Conservation (phyloP, 305 asterid genomes). For the Rubia tinctorum region DNA sequence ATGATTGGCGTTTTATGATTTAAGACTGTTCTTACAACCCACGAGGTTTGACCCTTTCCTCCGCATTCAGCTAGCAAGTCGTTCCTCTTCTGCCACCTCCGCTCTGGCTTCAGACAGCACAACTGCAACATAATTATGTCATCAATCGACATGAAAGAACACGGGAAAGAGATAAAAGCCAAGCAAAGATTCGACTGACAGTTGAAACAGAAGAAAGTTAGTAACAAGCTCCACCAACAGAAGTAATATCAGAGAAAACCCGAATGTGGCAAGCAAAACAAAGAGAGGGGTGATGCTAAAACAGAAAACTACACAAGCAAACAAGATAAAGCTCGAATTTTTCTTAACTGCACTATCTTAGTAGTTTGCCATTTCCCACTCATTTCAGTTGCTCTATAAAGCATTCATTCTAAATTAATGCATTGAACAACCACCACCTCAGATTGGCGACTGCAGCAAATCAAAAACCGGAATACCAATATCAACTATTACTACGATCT, state of each 20-base stretch:
- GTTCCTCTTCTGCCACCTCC: constrained; percentile 44
- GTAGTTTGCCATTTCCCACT: not conserved
- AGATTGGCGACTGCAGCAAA: not conserved
- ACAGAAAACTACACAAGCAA: not conserved
- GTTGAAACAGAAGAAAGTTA: not conserved
- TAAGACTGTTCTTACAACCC: constrained; percentile 54
- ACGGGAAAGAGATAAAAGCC: not conserved
- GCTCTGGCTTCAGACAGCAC: constrained; percentile 26
- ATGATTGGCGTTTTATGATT: constrained; percentile 48
- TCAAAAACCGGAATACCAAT: not conserved
- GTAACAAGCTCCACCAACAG: not conserved
- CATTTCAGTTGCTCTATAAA: not conserved
- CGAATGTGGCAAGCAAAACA: not conserved
- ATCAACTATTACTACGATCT: not conserved
- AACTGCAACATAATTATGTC: constrained; percentile 32
- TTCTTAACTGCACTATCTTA: not conserved
- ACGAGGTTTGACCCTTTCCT: constrained; percentile 29
- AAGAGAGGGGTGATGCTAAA: not conserved
- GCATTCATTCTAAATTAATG: too few species aligned
- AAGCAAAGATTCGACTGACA: not conserved
- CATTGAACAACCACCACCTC: not conserved
- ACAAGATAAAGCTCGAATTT: too few species aligned
- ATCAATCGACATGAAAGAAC: not conserved
- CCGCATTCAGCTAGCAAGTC: constrained; percentile 27
- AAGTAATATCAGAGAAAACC: not conserved